Evolutionary conservation across 768 basidiomycete genomes (phyloP), one percentile per base, ranked within the genome.

Genomic region (Gautieria morchelliformis): DNA sequence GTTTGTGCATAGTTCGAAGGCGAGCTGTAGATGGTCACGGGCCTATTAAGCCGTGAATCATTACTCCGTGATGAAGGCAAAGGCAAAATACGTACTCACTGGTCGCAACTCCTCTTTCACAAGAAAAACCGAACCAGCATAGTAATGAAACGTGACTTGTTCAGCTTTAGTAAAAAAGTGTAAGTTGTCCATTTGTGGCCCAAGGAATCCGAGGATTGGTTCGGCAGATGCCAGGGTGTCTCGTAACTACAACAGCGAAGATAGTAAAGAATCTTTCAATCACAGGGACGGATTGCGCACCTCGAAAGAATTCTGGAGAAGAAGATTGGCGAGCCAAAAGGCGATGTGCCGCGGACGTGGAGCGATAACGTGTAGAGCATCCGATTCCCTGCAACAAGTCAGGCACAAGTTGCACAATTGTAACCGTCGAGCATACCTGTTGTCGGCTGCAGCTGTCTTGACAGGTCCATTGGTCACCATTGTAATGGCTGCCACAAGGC

Each of bases 261-360:
- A 27, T 11, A 30, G 7, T 12, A 51, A 4, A 5, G 37, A 37
- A 15, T 17, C 24, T 14, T 40, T 19, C 9, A 27, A 17, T 55
- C 5, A 19, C 37, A 49, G 27, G n/a, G 20, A 57, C 20, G 15
- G 32, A 11, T 4, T 49, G 46, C 17, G 14, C 20, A 57, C 56
- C 56, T 57, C 46, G 32, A 57, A 57, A 27, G 56, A 57, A 24
- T 32, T 57, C 12, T 37, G 45, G 15, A 57, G 37, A 35, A 57
- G 56, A 20, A 57, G 14, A 24, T 57, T 57, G 8, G 56, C 56
- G 24, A 57, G 56, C 56, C 56, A 57, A 27, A 57, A 57, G n/a
- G 37, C 40, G 22, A 57, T 39, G 47, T 57, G 27, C 19, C 56
- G 22, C 9, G 56, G 46, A 24, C 56, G 22, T 5, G 56, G 56